Percentiles rank a stretch among this genome's conserved stretches.
phyloP scores from a whole-genome alignment of 495 filamentous ascomycete species.

The Lineolata rhizophorae region DNA sequence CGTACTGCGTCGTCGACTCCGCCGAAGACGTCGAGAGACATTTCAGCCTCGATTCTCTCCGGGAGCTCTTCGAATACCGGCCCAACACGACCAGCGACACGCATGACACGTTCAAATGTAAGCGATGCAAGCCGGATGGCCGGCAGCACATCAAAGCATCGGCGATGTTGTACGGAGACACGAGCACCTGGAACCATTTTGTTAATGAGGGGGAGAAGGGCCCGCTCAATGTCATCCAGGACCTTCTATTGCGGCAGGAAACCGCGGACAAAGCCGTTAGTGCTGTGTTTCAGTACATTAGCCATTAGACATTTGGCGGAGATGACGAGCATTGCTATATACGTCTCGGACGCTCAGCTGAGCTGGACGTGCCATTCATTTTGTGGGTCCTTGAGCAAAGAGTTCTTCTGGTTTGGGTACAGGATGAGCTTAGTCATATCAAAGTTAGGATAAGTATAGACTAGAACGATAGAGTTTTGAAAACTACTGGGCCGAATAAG shows the following conservation, averaged over 20 bases:
- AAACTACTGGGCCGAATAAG: too few relatives aligned
- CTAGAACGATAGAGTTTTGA: too few relatives aligned
- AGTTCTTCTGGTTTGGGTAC: too few relatives aligned
- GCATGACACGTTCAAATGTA: conserved; percentile 98
- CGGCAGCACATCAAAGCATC: conserved; percentile 70
- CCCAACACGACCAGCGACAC: conserved; percentile 73
- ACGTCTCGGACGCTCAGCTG: too few relatives aligned
- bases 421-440: too few relatives aligned
- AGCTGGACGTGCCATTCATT: too few relatives aligned
- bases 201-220: conserved; percentile 49
- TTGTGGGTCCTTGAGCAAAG: too few relatives aligned
- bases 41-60: conserved; percentile 70
- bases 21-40: conserved; percentile 94
- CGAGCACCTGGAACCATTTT: conserved; percentile 97
- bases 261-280: conserved; percentile 57
- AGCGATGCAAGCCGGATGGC: conserved; percentile 69
- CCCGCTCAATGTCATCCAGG: conserved; percentile 61
- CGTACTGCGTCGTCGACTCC: conserved; percentile 91
- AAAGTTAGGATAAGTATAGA: too few relatives aligned
- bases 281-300: conserved; percentile 96
- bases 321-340: too few relatives aligned
- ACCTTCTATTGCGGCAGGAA: conserved; percentile 80
- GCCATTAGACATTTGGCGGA: too few relatives aligned
- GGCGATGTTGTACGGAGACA: conserved; percentile 93
- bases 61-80: conserved; percentile 86